A percentile compares a stretch with the other conserved stretches of the same genome.
Conservation (phyloP, 2,329 filamentous ascomycete genomes). For the Scedosporium boydii region DNA sequence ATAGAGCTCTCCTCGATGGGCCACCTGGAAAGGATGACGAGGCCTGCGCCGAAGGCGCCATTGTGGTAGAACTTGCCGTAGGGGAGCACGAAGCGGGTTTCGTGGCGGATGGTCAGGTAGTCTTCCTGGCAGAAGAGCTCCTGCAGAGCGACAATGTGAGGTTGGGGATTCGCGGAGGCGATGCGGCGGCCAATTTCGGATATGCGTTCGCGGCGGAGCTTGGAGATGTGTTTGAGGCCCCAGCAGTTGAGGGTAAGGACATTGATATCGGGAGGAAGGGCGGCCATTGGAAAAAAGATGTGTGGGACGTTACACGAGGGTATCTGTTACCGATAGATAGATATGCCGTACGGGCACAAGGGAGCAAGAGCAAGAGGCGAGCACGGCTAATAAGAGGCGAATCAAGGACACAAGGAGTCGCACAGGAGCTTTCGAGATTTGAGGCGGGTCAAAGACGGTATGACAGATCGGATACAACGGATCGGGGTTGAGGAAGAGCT, state of each 20-base stretch:
- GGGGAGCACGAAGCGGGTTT: constrained; percentile 66
- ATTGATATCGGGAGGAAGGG: constrained; percentile 45
- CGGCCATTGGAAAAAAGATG: not conserved
- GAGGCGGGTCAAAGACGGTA: not conserved
- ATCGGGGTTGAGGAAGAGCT: not conserved
- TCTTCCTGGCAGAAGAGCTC: constrained; percentile 89
- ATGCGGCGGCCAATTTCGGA: constrained; percentile 76
- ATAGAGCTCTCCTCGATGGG: constrained; percentile 85
- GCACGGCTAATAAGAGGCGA: not conserved
- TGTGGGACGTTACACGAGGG: not conserved
- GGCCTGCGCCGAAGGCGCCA: constrained; percentile 79
- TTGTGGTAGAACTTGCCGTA: constrained; percentile 89
- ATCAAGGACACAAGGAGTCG: not conserved
- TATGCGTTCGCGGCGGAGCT: constrained; percentile 67
- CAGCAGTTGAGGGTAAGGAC: constrained; percentile 92
- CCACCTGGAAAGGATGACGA: constrained; percentile 86
- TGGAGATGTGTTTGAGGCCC: constrained; percentile 83
- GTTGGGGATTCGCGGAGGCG: constrained; percentile 55
- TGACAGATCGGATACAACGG: not conserved
- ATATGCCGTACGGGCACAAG: not conserved
- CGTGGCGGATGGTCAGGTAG: constrained; percentile 66
- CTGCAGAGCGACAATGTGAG: constrained; percentile 85
- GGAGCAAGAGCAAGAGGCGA: not conserved
- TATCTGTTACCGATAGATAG: constrained; percentile 7
- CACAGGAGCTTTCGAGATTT: not conserved